Evolutionary conservation across 2,329 filamentous ascomycete genomes (phyloP).

Genomic region (Alternaria sp.): DNA sequence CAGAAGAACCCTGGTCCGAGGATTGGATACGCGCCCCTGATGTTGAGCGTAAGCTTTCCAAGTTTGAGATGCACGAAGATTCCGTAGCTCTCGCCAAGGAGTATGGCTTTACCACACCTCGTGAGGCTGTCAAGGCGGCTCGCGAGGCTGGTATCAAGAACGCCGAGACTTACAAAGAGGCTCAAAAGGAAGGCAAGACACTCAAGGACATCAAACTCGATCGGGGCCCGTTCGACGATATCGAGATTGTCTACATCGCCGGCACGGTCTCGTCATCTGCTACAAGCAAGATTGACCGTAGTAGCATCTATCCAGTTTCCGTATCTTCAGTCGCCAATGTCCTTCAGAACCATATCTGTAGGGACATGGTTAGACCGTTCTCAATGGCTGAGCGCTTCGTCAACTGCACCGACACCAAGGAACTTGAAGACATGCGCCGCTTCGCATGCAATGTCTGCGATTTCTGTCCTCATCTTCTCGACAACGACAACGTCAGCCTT

Average conservation of each 20-base stretch:
- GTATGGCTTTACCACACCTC: constrained; percentile 35
- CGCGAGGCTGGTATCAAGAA: constrained; percentile 29
- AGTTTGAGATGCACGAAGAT: constrained; percentile 47
- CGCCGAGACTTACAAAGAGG: constrained; percentile 20
- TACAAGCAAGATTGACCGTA: constrained; percentile 42
- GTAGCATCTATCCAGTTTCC: constrained; percentile 43
- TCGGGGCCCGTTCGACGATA: constrained; percentile 45
- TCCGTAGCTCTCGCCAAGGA: constrained; percentile 40
- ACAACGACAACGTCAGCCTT: constrained; percentile 47
- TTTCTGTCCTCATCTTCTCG: constrained; percentile 47
- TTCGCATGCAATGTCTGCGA: constrained; percentile 46
- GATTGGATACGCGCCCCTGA: constrained; percentile 47
- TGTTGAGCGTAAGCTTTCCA: constrained; percentile 47
- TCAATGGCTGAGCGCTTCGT: constrained; percentile 44
- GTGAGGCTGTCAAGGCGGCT: constrained; percentile 43
- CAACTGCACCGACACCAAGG: constrained; percentile 38
- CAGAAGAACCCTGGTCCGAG: constrained; percentile 47
- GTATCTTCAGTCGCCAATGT: constrained; percentile 43
- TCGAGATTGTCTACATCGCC: constrained; percentile 48
- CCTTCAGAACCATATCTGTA: constrained; percentile 43
- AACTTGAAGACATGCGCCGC: constrained; percentile 40
- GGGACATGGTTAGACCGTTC: constrained; percentile 44
- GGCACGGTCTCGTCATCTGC: constrained; percentile 47
- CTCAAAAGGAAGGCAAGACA: constrained; percentile 18
- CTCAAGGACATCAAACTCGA: constrained; percentile 29